These are phyloP conservation scores for Stagonosporopsis cucurbitacearum DNA, from an alignment of 2,329 filamentous ascomycete genomes.

Conservation along the genomic window DNA sequence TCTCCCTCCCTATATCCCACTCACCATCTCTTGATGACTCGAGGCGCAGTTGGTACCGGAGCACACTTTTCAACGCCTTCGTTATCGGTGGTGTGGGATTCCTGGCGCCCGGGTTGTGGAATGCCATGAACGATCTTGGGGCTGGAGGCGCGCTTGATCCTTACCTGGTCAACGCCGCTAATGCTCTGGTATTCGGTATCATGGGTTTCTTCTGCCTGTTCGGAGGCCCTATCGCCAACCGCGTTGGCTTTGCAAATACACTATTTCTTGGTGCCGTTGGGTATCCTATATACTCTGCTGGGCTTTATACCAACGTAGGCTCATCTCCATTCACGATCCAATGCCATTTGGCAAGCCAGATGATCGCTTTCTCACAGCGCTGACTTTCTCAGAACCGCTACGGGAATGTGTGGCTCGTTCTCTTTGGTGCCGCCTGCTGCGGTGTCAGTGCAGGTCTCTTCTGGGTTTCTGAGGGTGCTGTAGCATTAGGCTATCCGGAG, in stretches of 20 bases:
- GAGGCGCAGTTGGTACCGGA: constrained; percentile 55
- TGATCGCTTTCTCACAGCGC: not conserved
- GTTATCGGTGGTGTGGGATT: constrained; percentile 62
- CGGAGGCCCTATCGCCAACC: constrained; percentile 57
- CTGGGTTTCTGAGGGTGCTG: constrained; percentile 60
- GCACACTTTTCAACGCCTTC: constrained; percentile 61
- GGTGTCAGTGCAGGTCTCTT: constrained; percentile 59
- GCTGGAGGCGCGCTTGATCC: constrained; percentile 61
- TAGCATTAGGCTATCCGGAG: constrained; percentile 59
- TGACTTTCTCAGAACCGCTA: constrained; percentile 48
- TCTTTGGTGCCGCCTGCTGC: constrained; percentile 57
- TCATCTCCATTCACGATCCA: not conserved
- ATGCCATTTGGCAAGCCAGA: not conserved
- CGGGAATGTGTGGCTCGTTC: constrained; percentile 60
- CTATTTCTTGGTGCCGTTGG: constrained; percentile 55
- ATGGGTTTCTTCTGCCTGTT: constrained; percentile 58
- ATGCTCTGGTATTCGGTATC: constrained; percentile 58
- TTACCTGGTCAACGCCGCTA: constrained; percentile 61
- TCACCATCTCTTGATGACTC: constrained; percentile 11
- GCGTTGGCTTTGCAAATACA: constrained; percentile 57
- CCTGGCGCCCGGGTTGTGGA: constrained; percentile 60
- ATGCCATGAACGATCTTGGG: constrained; percentile 62
- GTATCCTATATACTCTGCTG: constrained; percentile 55
- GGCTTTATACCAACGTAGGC: constrained; percentile 53
- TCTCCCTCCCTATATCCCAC: constrained; percentile 16